Conservation (phyloP, 345 rosid genomes). For the Adansonia digitata region DNA sequence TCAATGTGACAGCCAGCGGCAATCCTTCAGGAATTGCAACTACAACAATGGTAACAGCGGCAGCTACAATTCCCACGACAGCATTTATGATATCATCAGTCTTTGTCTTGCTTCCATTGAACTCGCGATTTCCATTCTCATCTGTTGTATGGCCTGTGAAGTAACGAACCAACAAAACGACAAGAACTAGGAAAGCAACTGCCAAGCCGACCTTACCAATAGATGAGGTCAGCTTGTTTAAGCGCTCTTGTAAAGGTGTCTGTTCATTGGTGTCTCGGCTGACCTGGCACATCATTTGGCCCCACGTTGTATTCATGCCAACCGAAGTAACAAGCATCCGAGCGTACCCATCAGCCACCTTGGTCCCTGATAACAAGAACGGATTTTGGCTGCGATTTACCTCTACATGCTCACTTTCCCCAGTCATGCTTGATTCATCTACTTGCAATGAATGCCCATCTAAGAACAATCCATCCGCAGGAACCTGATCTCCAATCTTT, state of each 20-base stretch:
- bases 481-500: conserved; percentile 2
- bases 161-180: conserved; percentile 7
- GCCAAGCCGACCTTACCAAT: conserved; percentile 1
- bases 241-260: not conserved
- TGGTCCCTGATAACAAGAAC: not conserved
- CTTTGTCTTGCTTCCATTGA: not conserved
- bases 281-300: conserved; percentile 1
- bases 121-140: not conserved
- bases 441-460: not conserved
- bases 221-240: not conserved
- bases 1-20: not conserved
- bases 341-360: not conserved
- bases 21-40: conserved; percentile 3
- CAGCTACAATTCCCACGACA: conserved; percentile 7
- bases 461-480: conserved; percentile 5
- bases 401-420: conserved; percentile 8
- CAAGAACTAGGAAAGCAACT: not conserved
- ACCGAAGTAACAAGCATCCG: not conserved
- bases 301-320: conserved; percentile 7
- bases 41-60: conserved; percentile 1
- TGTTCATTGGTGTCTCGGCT: not conserved
- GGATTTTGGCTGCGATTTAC: not conserved
- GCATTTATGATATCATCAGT: not conserved
- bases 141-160: not conserved
- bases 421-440: conserved; percentile 7